Base-by-base conservation (phyloP, 2,329 filamentous ascomycete species). In the Microsporum audouinii region DNA sequence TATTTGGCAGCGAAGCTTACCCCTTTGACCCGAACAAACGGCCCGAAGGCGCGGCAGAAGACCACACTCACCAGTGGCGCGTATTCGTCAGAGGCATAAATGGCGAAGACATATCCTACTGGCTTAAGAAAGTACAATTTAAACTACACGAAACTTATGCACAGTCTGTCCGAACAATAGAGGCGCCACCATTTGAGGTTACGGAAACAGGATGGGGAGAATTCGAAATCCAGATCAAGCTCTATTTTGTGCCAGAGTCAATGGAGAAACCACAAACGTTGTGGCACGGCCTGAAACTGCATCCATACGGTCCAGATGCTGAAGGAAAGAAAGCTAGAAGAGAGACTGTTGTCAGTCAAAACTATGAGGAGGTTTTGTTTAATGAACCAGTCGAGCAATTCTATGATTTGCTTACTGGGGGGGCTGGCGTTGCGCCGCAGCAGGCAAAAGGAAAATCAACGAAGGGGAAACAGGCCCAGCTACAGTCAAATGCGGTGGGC, bases 141-240 rank as follows among this genome's bases (percentile, higher is more conserved):
- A 97, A 97, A 75, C 84, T 99, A 14, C 92, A 96, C 79, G 91
- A 97, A 75, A 96, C 92, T 7, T 97, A 96, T 72, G 86, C 90
- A 33, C 95, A 96, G 74, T 88, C 88, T 61, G 82, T 94, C 27
- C 88, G 94, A 67, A 95, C 88, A 72, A 80, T 94, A 69, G 91
- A 96, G 69, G 83, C 84, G 63, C 83, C 88, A 70, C 91, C 79
- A 8, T 99, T 96, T 69, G 80, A 89, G 69, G 88, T 97, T 63
- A 84, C 84, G 64, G 94, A 97, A 75, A 97, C 94, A 0, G 94
- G 94, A 57, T 99, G 95, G 89, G 94, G 94, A 69, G 94, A 96
- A 76, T 99, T 99, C 77, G 90, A 94, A 73, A 95, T 99, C 69
- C 89, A 91, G 65, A 88, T 99, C 71, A 91, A 96, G 71, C 82